A percentile compares a stretch with the other conserved stretches of the same genome.
Evolutionary conservation across 1,284 basidiomycete species (phyloP).

Genomic region (Schizopora paradoxa): DNA sequence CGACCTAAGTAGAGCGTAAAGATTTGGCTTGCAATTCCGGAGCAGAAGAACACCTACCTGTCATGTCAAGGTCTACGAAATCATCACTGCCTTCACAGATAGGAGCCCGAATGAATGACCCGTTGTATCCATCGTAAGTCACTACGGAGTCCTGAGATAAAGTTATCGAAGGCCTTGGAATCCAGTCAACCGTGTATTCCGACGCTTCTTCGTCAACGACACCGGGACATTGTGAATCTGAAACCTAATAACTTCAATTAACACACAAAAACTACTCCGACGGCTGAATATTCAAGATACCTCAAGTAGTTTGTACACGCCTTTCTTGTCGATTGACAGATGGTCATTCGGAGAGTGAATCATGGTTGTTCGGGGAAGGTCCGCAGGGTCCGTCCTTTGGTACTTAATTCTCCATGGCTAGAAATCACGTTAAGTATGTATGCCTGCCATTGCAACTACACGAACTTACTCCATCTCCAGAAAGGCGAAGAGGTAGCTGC

Average conservation of each 20-base stretch:
- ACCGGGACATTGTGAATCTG: slow-evolving; percentile 83
- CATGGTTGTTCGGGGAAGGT: slow-evolving; percentile 38
- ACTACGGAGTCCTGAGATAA: slow-evolving; percentile 53
- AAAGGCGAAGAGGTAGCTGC: slow-evolving; percentile 73
- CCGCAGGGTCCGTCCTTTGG: slow-evolving; percentile 46
- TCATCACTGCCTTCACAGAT: slow-evolving; percentile 81
- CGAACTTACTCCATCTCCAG: slow-evolving; percentile 74
- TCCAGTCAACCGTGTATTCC: slow-evolving; percentile 69
- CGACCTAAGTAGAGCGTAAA: slow-evolving; percentile 43
- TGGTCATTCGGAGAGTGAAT: slow-evolving; percentile 66
- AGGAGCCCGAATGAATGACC: slow-evolving; percentile 63
- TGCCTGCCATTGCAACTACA: too few relatives aligned
- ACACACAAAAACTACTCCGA: slow-evolving; percentile 9
- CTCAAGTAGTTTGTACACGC: slow-evolving; percentile 70
- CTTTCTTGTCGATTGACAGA: slow-evolving; percentile 64
- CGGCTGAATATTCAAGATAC: slow-evolving; percentile 34
- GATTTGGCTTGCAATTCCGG: slow-evolving; percentile 8
- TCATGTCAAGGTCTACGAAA: slow-evolving; percentile 75
- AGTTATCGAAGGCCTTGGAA: slow-evolving; percentile 64
- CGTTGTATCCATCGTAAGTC: slow-evolving; percentile 53
- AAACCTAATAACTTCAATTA: slow-evolving; percentile 43
- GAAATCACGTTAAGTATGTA: slow-evolving; percentile 5
- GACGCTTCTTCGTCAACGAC: slow-evolving; percentile 53
- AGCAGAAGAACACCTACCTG: slow-evolving; percentile 41
- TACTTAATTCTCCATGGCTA: slow-evolving; percentile 88